A percentile compares a stretch with the other conserved stretches of the same genome.
These are phyloP conservation scores for Penicillium coprophilum DNA, from an alignment of 495 filamentous ascomycete genomes.

Conservation along the genomic window DNA sequence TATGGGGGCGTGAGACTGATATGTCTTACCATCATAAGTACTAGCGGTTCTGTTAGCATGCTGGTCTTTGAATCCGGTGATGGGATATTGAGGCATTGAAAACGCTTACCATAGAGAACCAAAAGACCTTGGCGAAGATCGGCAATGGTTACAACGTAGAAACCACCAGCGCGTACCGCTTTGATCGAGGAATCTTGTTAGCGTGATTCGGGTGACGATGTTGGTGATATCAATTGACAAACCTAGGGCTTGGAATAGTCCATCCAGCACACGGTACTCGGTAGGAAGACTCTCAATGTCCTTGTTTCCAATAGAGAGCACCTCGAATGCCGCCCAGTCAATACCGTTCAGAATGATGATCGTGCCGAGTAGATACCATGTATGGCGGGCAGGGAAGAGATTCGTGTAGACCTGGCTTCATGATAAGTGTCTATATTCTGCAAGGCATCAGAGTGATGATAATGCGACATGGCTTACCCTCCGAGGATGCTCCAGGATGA, in stretches of 20 bases:
- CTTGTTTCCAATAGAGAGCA: slow-evolving; percentile 73
- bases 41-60: slow-evolving; percentile 25
- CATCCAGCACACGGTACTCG: slow-evolving; percentile 66
- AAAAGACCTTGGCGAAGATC: slow-evolving; percentile 70
- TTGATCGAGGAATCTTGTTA: neutral
- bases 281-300: slow-evolving; percentile 57
- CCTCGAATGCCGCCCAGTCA: slow-evolving; percentile 79
- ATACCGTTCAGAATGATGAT: slow-evolving; percentile 74
- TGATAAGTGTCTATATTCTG: neutral
- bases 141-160: slow-evolving; percentile 76
- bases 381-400: slow-evolving; percentile 72
- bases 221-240: neutral
- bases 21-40: slow-evolving; percentile 74
- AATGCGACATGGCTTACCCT: slow-evolving; percentile 43
- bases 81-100: neutral
- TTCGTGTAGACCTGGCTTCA: slow-evolving; percentile 63
- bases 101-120: slow-evolving; percentile 59
- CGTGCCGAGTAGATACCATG: slow-evolving; percentile 76
- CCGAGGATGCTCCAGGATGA: slow-evolving; percentile 77
- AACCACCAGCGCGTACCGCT: slow-evolving; percentile 79
- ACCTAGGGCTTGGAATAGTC: slow-evolving; percentile 75
- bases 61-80: neutral
- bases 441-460: neutral
- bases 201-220: slow-evolving; percentile 4
- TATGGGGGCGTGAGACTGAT: slow-evolving; percentile 7